A percentile compares a stretch with the other conserved stretches of the same genome.
Conservation (phyloP, 2,329 filamentous ascomycete genomes). For the Arthrobotrys iridis region DNA sequence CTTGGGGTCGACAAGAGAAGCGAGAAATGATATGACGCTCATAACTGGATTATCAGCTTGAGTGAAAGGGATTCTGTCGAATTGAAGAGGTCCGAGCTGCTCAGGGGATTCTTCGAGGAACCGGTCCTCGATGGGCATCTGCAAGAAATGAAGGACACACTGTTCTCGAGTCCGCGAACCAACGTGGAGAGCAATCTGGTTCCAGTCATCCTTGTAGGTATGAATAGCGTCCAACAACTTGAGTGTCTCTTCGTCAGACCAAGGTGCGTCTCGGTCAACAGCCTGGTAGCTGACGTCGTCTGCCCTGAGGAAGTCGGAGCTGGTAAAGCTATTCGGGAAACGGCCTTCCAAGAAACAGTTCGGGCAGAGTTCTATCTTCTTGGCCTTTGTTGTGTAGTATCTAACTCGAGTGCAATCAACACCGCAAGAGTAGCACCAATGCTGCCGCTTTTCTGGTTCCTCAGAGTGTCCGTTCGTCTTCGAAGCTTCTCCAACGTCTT, state of each 20-base stretch:
- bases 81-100: conserved; percentile 75
- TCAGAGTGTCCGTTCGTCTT: conserved; percentile 71
- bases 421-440: conserved; percentile 90
- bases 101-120: conserved; percentile 84
- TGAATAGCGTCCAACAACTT: conserved; percentile 89
- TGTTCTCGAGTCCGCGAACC: conserved; percentile 91
- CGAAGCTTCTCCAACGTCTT: conserved; percentile 80
- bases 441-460: conserved; percentile 66
- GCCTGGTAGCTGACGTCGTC: conserved; percentile 86
- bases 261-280: conserved; percentile 85
- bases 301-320: conserved; percentile 84
- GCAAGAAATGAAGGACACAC: conserved; percentile 94
- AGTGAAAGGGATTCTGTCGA: conserved; percentile 73
- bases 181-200: conserved; percentile 89
- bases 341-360: conserved; percentile 87
- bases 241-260: conserved; percentile 91
- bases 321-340: conserved; percentile 80
- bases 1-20: conserved; percentile 86
- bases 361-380: conserved; percentile 77
- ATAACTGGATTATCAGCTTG: conserved; percentile 96
- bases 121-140: conserved; percentile 96
- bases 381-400: conserved; percentile 75
- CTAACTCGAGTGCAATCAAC: conserved; percentile 82
- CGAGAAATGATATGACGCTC: conserved; percentile 93
- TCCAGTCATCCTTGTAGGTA: conserved; percentile 95